phyloP scores from a whole-genome alignment of 2,329 filamentous ascomycete species.

The Didymella segeticola region DNA sequence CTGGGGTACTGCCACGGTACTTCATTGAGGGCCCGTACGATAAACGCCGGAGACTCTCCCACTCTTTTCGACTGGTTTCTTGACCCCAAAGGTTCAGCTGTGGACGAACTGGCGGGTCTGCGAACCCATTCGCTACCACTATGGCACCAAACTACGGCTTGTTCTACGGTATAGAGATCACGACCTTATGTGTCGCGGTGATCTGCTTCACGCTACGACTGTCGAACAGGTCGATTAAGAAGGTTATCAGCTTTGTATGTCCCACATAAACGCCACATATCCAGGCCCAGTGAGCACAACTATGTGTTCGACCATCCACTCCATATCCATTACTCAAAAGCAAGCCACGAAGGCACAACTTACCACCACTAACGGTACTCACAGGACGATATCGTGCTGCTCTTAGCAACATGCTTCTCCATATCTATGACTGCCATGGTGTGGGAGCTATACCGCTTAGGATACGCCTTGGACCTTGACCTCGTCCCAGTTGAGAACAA shows the following conservation, averaged over 20 bases:
- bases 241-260: conserved; percentile 12
- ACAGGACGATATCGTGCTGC: conserved; percentile 13
- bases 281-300: too few relatives aligned
- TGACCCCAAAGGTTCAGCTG: background rate
- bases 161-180: conserved; percentile 17
- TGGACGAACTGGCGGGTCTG: conserved; percentile 6
- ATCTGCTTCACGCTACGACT: conserved; percentile 14
- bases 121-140: conserved; percentile 2
- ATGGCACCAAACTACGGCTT: conserved; percentile 19
- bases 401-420: conserved; percentile 5
- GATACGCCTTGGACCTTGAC: conserved; percentile 11
- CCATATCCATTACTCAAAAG: background rate
- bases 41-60: background rate
- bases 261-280: background rate
- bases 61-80: background rate
- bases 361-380: background rate
- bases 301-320: background rate
- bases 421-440: conserved; percentile 16
- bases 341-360: too few relatives aligned
- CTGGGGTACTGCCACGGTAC: background rate
- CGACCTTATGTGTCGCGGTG: conserved; percentile 12
- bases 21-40: conserved; percentile 4
- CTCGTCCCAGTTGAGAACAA: conserved; percentile 5
- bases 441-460: conserved; percentile 7
- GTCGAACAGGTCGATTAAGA: conserved; percentile 13